phyloP scores from a whole-genome alignment of 2,329 filamentous ascomycete genomes.

The Mycosphaerella sp. region DNA sequence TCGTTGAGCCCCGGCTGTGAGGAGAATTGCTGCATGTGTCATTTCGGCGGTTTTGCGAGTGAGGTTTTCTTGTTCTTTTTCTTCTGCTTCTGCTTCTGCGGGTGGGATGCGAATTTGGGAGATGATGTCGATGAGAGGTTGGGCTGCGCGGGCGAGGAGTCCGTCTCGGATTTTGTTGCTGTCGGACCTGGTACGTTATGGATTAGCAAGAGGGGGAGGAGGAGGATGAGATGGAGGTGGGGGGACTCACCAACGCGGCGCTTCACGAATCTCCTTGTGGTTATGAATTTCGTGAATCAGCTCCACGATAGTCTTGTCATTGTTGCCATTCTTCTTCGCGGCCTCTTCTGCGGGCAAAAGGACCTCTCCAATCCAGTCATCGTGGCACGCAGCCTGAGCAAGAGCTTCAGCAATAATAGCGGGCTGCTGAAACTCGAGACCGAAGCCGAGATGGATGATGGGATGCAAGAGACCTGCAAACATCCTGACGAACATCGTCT shows the following conservation, averaged over 20 bases:
- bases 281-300: conserved; percentile 56
- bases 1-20: conserved; percentile 56
- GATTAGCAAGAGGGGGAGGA: not conserved
- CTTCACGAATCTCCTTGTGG: conserved; percentile 51
- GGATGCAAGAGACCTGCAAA: conserved; percentile 69
- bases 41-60: conserved; percentile 57
- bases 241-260: conserved; percentile 40
- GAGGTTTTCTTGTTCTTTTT: conserved; percentile 39
- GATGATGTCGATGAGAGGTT: conserved; percentile 58
- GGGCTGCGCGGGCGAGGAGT: conserved; percentile 54
- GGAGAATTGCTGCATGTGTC: conserved; percentile 59
- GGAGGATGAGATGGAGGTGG: not conserved
- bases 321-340: conserved; percentile 32
- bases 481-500: conserved; percentile 63
- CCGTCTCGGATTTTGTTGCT: conserved; percentile 63
- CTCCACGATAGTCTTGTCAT: conserved; percentile 44
- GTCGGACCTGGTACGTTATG: conserved; percentile 35
- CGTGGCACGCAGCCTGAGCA: conserved; percentile 68
- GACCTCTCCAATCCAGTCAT: conserved; percentile 49
- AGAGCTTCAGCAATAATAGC: conserved; percentile 74
- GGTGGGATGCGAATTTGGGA: conserved; percentile 45
- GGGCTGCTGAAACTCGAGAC: conserved; percentile 73
- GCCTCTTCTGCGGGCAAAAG: conserved; percentile 50
- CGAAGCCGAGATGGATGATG: conserved; percentile 75
- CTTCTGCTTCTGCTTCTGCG: conserved; percentile 15